These are phyloP conservation scores for Chalciporus piperatus DNA, from an alignment of 768 basidiomycete genomes.

Conservation along the genomic window DNA sequence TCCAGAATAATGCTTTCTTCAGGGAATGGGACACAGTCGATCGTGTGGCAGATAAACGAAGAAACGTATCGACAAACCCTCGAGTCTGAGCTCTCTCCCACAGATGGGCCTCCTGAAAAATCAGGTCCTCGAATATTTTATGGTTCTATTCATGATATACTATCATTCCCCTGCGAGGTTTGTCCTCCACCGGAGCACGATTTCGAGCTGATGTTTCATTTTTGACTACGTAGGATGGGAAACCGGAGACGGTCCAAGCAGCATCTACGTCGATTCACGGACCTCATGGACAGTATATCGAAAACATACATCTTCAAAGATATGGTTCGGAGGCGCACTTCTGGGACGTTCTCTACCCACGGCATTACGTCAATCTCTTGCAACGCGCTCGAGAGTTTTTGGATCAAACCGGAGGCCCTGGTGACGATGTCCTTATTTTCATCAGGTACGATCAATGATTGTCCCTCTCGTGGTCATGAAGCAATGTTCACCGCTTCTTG, in stretches of 20 bases:
- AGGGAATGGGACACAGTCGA: constrained; percentile 95
- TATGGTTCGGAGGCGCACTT: constrained; percentile 12
- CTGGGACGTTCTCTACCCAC: constrained; percentile 54
- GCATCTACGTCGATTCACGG: constrained; percentile 51
- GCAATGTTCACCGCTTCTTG: background rate
- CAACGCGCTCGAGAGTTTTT: constrained; percentile 70
- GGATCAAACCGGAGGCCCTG: constrained; percentile 57
- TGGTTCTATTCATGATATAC: constrained; percentile 90
- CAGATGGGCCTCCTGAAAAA: constrained; percentile 28
- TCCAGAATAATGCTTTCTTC: constrained; percentile 2
- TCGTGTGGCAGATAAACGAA: constrained; percentile 89
- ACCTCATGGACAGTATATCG: constrained; percentile 14
- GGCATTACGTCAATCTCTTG: constrained; percentile 60
- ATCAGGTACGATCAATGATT: constrained; percentile 60
- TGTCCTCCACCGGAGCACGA: background rate
- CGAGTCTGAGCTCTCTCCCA: constrained; percentile 39
- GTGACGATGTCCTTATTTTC: constrained; percentile 75
- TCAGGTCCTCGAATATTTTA: constrained; percentile 72
- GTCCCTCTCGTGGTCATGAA: too few species aligned
- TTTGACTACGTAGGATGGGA: constrained; percentile 63
- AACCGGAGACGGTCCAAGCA: constrained; percentile 72
- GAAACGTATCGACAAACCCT: constrained; percentile 72
- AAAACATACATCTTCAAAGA: constrained; percentile 30
- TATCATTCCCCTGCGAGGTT: constrained; percentile 92
- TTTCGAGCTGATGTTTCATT: background rate